Evolutionary conservation across 2,329 filamentous ascomycete genomes (phyloP), one percentile per base, ranked within the genome.

Genomic region (Spiromastix sp.): DNA sequence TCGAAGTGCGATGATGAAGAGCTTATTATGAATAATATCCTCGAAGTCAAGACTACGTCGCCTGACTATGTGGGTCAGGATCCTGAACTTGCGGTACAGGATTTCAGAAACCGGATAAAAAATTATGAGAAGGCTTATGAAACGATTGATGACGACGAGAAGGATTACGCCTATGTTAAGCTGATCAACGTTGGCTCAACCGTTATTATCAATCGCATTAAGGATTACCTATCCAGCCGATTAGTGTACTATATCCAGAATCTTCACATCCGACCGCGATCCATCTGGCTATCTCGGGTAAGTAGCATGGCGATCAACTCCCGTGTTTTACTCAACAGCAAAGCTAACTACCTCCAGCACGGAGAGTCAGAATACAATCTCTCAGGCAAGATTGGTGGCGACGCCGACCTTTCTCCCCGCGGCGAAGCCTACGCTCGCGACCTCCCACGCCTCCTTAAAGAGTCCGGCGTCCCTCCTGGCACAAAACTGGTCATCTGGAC

Each of bases 191-290:
- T 96, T 9, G 87, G 91, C 40, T 85, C 85, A 48, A 85, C 93
- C 54, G 87, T 96, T 55, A 91, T 96, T 53, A 96, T 98, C 72
- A 98, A 96, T 64, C 80, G 83, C 55, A 94, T 98, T 52, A 81
- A 86, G 55, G 91, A 98, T 61, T 98, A 98, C 55, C 71, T 98
- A 18, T 91, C 95, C 58, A 94, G 85, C 58, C 80, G 91, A 39
- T 80, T 98, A 29, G 89, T 98, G 30, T 98, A 98, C 63, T 98
- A 95, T 57, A 76, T 96, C 39, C 95, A 96, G 79, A 98, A 96
- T 57, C 71, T 98, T 25, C 91, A 98, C 63, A 98, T 98, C 59
- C 89, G 89, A 45, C 89, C 89, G 12, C 77, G 91, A 38, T 93
- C 86, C 3, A 93, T 98, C 46, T 98, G 91, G 91, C 67, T 98